These are phyloP conservation scores for Cryptosporidium sp. DNA, from an alignment of 169 alveolate genomes.

Conservation along the genomic window DNA sequence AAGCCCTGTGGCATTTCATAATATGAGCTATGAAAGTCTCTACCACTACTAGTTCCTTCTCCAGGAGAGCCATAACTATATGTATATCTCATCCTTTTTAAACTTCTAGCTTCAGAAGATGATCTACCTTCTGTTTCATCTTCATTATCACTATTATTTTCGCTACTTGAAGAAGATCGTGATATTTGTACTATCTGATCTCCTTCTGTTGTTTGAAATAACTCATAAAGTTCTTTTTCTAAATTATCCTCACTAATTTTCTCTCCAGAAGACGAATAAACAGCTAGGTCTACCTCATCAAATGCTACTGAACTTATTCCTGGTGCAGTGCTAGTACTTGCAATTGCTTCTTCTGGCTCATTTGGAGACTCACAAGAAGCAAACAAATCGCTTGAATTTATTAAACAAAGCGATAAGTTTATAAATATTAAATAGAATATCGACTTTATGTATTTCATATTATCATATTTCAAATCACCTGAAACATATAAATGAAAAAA, in stretches of 20 bases:
- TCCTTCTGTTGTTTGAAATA: not conserved
- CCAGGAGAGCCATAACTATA: not conserved
- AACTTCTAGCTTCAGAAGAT: not conserved
- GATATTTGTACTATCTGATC: not conserved
- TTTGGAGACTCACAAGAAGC: not conserved
- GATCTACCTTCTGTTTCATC: not conserved
- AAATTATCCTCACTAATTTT: too few relatives aligned
- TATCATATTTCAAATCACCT: too few relatives aligned
- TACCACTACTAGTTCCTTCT: not conserved
- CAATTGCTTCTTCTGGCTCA: not conserved
- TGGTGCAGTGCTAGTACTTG: not conserved
- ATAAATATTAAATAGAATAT: not conserved
- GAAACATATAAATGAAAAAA: too few relatives aligned
- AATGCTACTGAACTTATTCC: not conserved
- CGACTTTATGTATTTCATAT: not conserved
- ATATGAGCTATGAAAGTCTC: not conserved
- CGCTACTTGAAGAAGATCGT: not conserved
- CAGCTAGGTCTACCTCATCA: not conserved
- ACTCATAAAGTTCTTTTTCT: not conserved
- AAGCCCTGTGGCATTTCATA: not conserved
- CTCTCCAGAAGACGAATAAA: not conserved
- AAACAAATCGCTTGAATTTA: not conserved
- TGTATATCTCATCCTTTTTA: not conserved
- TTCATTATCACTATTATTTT: not conserved
- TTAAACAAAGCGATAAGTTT: not conserved